Evolutionary conservation across 441 rosid genomes (phyloP).

Genomic region (Pelargonium myrrhifolium): DNA sequence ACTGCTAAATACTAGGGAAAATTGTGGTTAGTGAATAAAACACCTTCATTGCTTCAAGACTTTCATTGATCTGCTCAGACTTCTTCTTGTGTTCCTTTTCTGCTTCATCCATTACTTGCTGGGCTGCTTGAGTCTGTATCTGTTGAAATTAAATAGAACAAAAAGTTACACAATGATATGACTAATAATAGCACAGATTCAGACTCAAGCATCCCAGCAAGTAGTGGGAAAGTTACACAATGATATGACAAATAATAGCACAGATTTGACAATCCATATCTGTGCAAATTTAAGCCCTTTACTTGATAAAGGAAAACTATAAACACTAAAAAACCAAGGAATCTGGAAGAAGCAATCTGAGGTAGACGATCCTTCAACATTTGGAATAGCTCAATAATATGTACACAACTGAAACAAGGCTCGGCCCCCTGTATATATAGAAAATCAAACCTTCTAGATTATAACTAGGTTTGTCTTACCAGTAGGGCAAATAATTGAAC

Average conservation of each 20-base stretch:
- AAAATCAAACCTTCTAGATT: no score
- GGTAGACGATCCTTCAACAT: slow-evolving; percentile 1
- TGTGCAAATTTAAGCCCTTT: neutral
- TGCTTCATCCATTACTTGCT: slow-evolving; percentile 37
- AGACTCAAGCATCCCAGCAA: no score
- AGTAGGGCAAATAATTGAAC: no score
- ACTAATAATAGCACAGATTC: no score
- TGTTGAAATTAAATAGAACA: slow-evolving; percentile 17
- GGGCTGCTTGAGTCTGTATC: slow-evolving; percentile 43
- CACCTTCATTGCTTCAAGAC: slow-evolving; percentile 38
- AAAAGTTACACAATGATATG: neutral
- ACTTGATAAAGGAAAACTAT: neutral
- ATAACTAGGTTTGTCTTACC: no score
- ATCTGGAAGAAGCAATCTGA: neutral
- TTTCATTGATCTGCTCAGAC: slow-evolving; percentile 30
- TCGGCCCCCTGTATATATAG: no score
- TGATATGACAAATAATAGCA: neutral
- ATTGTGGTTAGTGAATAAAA: neutral
- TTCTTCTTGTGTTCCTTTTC: slow-evolving; percentile 44
- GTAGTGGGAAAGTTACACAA: no score
- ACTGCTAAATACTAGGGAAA: neutral
- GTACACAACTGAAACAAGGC: neutral
- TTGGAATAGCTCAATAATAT: neutral
- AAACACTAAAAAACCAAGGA: neutral
- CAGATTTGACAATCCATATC: neutral